Base-by-base conservation (phyloP, 208 protist species). In the Wallacemonas rigidus region DNA sequence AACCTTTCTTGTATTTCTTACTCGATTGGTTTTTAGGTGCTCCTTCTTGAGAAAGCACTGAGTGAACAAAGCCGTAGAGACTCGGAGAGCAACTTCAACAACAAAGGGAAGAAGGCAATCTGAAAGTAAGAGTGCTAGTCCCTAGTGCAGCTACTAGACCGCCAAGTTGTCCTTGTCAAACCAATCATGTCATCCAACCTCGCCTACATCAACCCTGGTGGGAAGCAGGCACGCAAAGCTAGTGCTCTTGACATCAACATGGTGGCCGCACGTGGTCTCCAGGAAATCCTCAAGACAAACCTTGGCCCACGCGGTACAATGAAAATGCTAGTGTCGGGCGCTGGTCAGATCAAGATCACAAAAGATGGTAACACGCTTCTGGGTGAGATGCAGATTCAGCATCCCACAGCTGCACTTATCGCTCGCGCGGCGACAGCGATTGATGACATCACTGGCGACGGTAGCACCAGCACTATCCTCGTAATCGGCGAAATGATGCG, bases 311-410 rank as follows among this genome's bases (percentile, higher is more conserved):
- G 97, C 77, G 99, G 98, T 61, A 99, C 98, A 8, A 95, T 99
- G 79, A 99, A 99, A 75, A 99, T 99, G 98, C 92, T 99, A 6
- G 99, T 99, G 12, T 97, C 91, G 44, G 99, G 99, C 55, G 92
- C 97, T 72, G 99, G 99, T 36, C 94, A 99, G 60, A 99, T 99
- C 64, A 99, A 99, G 85, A 96, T 99, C 26, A 99, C 99, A 7
- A 99, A 99, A 85, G 99, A 99, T 71, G 99, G 99, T 39, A 98
- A 98, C 75, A 98, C 99, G 38, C 93, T 99, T 39, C 88, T 99
- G 9, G 92, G 99, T 48, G 98, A 99, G 81, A 99, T 99, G 98
- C 99, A 99, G 85, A 99, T 99, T 80, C 97, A 99, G 80, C 98
- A 99, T 82, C 99, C 99, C 36, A 99, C 99, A 26, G 99, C 99